Conservation (phyloP, 2,329 filamentous ascomycete genomes). For the Ophiostoma pallidulum region DNA sequence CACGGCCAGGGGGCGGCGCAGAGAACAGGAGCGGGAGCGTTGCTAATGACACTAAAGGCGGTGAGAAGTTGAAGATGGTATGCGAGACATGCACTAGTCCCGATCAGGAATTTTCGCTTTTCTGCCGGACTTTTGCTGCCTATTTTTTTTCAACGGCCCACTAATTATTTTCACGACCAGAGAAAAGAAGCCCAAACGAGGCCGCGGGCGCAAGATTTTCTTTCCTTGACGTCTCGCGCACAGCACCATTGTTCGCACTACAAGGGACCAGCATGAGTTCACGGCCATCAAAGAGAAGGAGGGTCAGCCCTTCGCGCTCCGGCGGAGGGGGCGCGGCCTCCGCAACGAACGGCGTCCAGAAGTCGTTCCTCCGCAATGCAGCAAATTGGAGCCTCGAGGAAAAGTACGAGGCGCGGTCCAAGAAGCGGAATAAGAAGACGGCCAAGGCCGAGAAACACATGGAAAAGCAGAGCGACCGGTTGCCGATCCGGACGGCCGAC, state of each 20-base stretch:
- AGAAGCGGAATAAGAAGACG: constrained; percentile 43
- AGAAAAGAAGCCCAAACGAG: background rate
- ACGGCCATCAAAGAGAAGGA: constrained; percentile 47
- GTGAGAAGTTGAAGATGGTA: background rate
- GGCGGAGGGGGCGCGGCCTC: constrained; percentile 32
- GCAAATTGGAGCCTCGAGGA: constrained; percentile 86
- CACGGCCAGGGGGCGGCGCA: too few species aligned
- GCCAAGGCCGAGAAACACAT: constrained; percentile 65
- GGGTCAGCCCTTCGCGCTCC: constrained; percentile 42
- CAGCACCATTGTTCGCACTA: constrained; percentile 1
- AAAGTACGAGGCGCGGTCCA: constrained; percentile 72
- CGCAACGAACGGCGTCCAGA: constrained; percentile 42
- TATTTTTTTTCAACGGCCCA: constrained; percentile 6
- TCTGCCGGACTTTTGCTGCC: constrained; percentile 6
- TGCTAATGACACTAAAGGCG: constrained; percentile 3
- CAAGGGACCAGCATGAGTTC: constrained; percentile 33
- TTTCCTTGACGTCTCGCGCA: background rate
- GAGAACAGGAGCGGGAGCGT: too few species aligned
- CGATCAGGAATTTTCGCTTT: constrained; percentile 11
- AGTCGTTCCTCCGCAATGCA: constrained; percentile 63
- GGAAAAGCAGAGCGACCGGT: constrained; percentile 58
- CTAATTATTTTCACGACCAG: constrained; percentile 7
- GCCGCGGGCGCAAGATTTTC: background rate
- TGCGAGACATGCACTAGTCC: constrained; percentile 6
- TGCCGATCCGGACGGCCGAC: constrained; percentile 81